Base-by-base conservation (phyloP, 2,329 filamentous ascomycete genomes). In the Cladosporium sphaerospermum region DNA sequence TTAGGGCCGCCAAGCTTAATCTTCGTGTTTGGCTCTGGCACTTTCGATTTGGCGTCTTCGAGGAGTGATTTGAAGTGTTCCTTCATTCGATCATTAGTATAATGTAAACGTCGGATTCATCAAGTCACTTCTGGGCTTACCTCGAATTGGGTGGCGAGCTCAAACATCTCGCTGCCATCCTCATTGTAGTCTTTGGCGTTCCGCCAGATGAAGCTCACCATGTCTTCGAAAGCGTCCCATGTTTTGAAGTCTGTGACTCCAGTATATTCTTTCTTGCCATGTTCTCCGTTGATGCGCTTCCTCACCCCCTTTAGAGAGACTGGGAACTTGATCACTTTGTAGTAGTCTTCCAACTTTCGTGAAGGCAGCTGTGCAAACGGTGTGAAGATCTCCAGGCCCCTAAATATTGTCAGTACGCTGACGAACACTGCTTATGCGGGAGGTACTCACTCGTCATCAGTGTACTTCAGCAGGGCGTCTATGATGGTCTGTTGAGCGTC, bases 141-240 rank as follows among this genome's bases (percentile, higher is more conserved):
- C 81, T 95, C 85, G 6, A 96, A 80, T 55, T 93, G 84, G 45
- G 84, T 81, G 0, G 89, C 89, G 56, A 93, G 75, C 18, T 81
- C 76, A 58, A 84, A 89, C 48, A 96, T 91, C 13, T 89, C 86
- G 64, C 91, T 96, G 3, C 86, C 88, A 65, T 96, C 90, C 68
- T 96, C 89, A 61, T 96, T 96, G 75, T 92, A 96, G 55, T 85
- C 85, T 63, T 84, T 86, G 0, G 90, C 89, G 69, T 96, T 96
- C 45, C 79, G 80, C 91, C 91, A 96, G 41, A 96, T 83, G 49
- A 88, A 78, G 62, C 84, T 87, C 10, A 88, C 78, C 63, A 88
- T 87, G 51, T 90, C 84, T 67, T 89, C 89, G 59, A 96, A 89
- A 1, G 83, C 79, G 53, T 83, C 79, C 91, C 91, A 96, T 47